phyloP scores from a whole-genome alignment of 305 asterid genomes.

The Nicotiana rustica region DNA sequence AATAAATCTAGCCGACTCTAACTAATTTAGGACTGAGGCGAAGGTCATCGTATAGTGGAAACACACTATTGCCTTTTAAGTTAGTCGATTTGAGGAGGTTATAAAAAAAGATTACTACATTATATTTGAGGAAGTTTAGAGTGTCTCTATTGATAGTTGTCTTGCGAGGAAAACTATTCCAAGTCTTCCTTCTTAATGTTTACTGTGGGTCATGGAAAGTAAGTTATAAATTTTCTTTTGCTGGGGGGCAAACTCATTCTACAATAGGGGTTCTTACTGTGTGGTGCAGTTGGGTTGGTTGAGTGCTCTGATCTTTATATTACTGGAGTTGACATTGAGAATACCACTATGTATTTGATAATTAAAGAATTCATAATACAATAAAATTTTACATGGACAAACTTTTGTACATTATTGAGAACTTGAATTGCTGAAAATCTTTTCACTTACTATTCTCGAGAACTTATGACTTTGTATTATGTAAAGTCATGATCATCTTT shows the following conservation, averaged over 20 bases:
- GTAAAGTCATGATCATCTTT: background rate
- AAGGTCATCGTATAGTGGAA: background rate
- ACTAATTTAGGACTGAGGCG: background rate
- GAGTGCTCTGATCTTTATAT: background rate
- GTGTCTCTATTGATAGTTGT: background rate
- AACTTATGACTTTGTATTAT: background rate
- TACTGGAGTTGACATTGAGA: constrained; percentile 1
- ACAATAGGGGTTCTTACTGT: background rate
- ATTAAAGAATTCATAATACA: background rate
- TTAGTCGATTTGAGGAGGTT: background rate
- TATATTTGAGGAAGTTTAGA: too few relatives aligned
- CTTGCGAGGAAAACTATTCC: background rate
- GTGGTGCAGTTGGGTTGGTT: background rate
- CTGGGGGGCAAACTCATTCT: background rate
- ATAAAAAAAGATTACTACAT: too few relatives aligned
- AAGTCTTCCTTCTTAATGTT: background rate
- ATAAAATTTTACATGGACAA: constrained; percentile 12
- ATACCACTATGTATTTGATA: background rate
- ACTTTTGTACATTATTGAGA: constrained; percentile 13
- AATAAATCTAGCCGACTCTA: too few relatives aligned
- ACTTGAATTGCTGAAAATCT: constrained; percentile 18
- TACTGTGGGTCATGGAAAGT: background rate
- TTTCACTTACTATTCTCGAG: constrained; percentile 27
- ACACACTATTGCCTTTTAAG: background rate
- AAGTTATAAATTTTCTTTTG: background rate